Evolutionary conservation across 805 yeast genomes (phyloP), one percentile per base, ranked within the genome.

Genomic region (Wickerhamiella dianesei): DNA sequence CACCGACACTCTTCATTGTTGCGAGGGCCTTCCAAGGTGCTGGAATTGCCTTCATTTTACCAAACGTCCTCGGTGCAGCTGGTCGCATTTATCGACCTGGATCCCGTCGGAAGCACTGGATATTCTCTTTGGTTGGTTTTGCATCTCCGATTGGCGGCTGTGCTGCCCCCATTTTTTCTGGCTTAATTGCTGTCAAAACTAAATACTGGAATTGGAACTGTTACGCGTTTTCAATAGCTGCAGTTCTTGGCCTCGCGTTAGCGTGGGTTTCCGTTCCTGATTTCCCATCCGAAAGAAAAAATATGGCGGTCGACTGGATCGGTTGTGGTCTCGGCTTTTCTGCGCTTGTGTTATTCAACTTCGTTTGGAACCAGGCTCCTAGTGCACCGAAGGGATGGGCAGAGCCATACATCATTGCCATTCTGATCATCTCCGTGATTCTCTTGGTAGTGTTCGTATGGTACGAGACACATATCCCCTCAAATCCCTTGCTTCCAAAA

Each of bases 331-430:
- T 74, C 4, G 88, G 87, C 3, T 73, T 82, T 3, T 49, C 65
- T 5, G 87, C 85, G 0, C 61, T 82, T 40, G 69, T 82, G 3
- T 56, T 82, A 32, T 67, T 82, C 58, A 80, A 79, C 54, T 77
- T 82, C 57, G 76, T 77, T 1, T 76, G 85, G 77, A 82, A 79
- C 56, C 87, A 82, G 57, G 88, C 82, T 2, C 84, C 89, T 0
- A 69, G 73, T 3, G 79, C 66, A 4, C 9, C 12, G 9, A 18
- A 14, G n/a, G 85, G 88, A 16, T 82, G 89, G 89, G 55, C 61
- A 12, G 59, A 57, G 1, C 71, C 79, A 0, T 81, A 81, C 52
- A 72, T 79, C 35, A 65, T 81, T 0, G 35, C 64, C 0, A 48
- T 74, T 5, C 87, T 86, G 3, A 73, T 81, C 3, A 48, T 65